Evolutionary conservation across 495 filamentous ascomycete genomes (phyloP), one percentile per base, ranked within the genome.

Genomic region (Cercophora sp.): DNA sequence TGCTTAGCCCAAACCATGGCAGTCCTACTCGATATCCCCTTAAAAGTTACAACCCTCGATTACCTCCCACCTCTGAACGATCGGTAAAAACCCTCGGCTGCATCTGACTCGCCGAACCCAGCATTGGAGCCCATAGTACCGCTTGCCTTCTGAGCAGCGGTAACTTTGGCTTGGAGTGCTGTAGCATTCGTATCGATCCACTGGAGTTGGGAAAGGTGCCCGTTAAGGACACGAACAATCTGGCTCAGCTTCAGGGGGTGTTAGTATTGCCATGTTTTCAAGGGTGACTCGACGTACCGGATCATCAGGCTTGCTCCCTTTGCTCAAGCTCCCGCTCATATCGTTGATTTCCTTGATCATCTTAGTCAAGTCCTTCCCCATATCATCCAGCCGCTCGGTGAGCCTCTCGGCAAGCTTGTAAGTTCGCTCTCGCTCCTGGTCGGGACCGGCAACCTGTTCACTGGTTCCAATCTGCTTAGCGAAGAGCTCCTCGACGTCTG

Each of bases 261-360:
- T 65, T 53, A 65, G 60, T 39, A 27, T 52, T 4, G 32, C 1
- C 5, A 42, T 53, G 44, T 24, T 40, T 1, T 53, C n/a, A 22
- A 58, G 13, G 42, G 19, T 18, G 26, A 40, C 18, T 25, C 61
- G 58, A 81, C 89, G 67, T 81, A 96, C 91, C 58, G 91, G 92
- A 74, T 96, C 92, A 69, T 96, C 90, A 35, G 86, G 77, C 67
- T 90, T 92, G 69, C 76, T 86, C 36, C 85, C 91, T 78, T 92
- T 93, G 76, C 82, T 91, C 54, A 99, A 74, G 4, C 81, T 86
- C 22, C 86, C 76, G 8, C 85, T 89, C 41, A 90, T 89, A 51
- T 82, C 81, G 63, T 99, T 99, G 63, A 97, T 93, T 69, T 96
- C 93, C 63, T 96, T 91, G 63, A 99, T 96, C 91, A 99, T 96